These are phyloP conservation scores for Ambrosia artemisiifolia DNA, from an alignment of 129 eudicot species.

Conservation along the genomic window DNA sequence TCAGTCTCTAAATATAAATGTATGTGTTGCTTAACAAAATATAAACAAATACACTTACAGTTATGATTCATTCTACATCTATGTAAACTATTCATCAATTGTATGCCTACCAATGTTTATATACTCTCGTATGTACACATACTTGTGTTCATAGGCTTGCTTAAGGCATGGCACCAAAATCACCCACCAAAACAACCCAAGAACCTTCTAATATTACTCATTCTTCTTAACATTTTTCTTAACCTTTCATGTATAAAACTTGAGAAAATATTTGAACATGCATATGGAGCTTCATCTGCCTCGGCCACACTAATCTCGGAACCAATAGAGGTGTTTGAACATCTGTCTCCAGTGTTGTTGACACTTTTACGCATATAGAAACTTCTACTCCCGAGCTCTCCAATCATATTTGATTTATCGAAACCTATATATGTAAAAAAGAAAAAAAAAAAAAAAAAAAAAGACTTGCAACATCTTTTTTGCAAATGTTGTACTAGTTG, in stretches of 20 bases:
- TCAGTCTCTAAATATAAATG: no score
- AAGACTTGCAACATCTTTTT: background rate
- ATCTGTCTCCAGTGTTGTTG: conserved; percentile 1
- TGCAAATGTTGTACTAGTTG: no score
- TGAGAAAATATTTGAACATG: conserved; percentile 10
- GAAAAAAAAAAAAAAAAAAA: no score
- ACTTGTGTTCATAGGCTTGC: background rate
- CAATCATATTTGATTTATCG: conserved; percentile 57
- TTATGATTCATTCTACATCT: background rate
- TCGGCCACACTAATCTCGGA: conserved; percentile 15
- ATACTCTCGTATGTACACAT: background rate
- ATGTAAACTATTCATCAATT: background rate
- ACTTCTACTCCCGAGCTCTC: conserved; percentile 73
- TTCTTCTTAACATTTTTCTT: conserved; percentile 38
- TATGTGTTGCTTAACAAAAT: no score
- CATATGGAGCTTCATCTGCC: conserved; percentile 6
- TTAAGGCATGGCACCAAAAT: background rate
- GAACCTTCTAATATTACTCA: conserved; percentile 46
- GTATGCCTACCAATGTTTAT: background rate
- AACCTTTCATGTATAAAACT: conserved; percentile 25
- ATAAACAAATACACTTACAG: no score
- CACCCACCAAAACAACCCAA: conserved; percentile 53
- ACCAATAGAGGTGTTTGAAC: background rate
- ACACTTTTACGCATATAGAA: conserved; percentile 67
- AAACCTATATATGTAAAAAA: conserved; percentile 40